Evolutionary conservation across 768 basidiomycete genomes (phyloP), one percentile per base, ranked within the genome.

Genomic region (Kwoniella sp.): DNA sequence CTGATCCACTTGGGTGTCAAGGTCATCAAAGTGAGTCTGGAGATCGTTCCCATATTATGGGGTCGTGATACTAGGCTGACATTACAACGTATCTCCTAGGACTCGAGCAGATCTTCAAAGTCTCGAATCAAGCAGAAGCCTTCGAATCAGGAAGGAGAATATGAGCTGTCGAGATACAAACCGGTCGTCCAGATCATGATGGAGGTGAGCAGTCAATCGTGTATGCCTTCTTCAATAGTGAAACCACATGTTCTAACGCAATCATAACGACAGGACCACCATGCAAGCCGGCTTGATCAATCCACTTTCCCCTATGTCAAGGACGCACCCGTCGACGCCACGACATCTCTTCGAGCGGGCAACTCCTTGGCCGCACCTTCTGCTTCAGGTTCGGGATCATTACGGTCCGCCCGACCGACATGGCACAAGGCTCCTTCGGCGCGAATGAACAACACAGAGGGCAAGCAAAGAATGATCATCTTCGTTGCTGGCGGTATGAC

Each of bases 401-500:
- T 98, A 47, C 88, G 95, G 23, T 93, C 92, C 71, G 88, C 90
- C 70, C 90, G 91, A 77, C 92, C 92, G 7, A 88, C 86, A 54
- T 94, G 92, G 93, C 91, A 93, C 77, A 87, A 89, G 72, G 88
- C 89, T 1, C 87, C 87, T 4, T 77, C 76, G 11, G 73, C 74
- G 2, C 48, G 79, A 2, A 58, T 73, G 48, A 74, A 74, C 29
- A 83, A 88, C 37, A 84, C 85, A 29, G 82, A 83, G 56, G 79
- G 80, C 2, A 79, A 73, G 64, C 89, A 92, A 80, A 86, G 95
- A 29, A 74, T 96, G 15, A 84, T 99, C 37, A 86, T 97, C 20
- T 98, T 98, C 80, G 84, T 97, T 25, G 90, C 91, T 15, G 96
- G 96, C 37, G 96, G 96, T 1, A 88, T 94, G 86, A 94, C 96